phyloP scores from a whole-genome alignment of 495 filamentous ascomycete genomes.

The Hypoxylon perforatum region DNA sequence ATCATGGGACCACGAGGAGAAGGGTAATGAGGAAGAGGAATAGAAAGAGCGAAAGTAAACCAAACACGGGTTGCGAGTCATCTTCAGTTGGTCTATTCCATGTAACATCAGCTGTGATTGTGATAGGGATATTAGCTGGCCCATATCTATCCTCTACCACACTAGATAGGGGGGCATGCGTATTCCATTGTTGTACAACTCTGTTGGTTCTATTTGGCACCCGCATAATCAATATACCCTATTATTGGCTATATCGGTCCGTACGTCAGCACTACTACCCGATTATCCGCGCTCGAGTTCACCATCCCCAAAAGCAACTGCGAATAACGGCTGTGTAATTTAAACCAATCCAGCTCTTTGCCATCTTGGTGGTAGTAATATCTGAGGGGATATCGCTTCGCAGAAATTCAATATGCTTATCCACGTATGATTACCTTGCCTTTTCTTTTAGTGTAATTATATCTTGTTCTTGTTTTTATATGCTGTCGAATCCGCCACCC shows the following conservation, averaged over 20 bases:
- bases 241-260: slow-evolving; percentile 22
- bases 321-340: neutral
- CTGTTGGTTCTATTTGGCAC: slow-evolving; percentile 14
- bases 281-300: slow-evolving; percentile 4
- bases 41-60: too few relatives aligned
- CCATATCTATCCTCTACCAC: neutral
- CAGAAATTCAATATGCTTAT: too few relatives aligned
- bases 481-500: too few relatives aligned
- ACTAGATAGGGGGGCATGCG: slow-evolving; percentile 5
- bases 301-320: neutral
- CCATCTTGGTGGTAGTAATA: neutral
- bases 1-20: too few relatives aligned
- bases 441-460: too few relatives aligned
- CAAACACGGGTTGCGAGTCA: neutral
- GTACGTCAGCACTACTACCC: slow-evolving; percentile 21
- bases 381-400: neutral
- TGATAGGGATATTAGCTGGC: slow-evolving; percentile 17
- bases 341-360: slow-evolving; percentile 1
- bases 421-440: too few relatives aligned
- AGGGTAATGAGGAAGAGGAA: too few relatives aligned
- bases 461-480: too few relatives aligned
- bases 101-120: neutral
- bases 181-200: slow-evolving; percentile 6
- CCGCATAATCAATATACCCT: slow-evolving; percentile 17
- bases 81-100: too few relatives aligned